Conservation (phyloP, 1,139 yeast species). For the Ogataea hybrid region DNA sequence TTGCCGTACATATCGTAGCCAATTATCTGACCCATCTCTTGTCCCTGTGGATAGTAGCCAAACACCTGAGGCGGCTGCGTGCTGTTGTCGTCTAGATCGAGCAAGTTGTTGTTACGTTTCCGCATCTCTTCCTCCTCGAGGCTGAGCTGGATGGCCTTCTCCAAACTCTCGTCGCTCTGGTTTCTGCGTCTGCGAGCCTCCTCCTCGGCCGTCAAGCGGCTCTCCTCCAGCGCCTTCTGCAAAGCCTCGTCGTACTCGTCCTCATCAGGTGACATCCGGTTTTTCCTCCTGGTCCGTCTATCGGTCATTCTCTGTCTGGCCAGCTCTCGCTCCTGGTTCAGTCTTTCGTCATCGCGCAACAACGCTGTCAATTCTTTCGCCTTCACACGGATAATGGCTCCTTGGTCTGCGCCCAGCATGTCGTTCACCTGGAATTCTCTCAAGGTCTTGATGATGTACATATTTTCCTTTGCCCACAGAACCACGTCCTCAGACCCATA, state of each 20-base stretch:
- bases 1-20: conserved; percentile 76
- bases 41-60: conserved; percentile 32
- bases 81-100: conserved; percentile 58
- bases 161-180: conserved; percentile 67
- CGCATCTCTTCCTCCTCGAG: conserved; percentile 86
- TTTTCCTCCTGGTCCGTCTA: conserved; percentile 21
- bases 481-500: conserved; percentile 91
- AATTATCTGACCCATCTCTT: conserved; percentile 28
- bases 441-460: conserved; percentile 85
- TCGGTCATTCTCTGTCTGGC: conserved; percentile 39
- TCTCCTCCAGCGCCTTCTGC: conserved; percentile 78
- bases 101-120: conserved; percentile 49
- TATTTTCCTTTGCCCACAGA: conserved; percentile 88
- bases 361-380: conserved; percentile 86
- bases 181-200: conserved; percentile 63
- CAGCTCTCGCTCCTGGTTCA: conserved; percentile 65
- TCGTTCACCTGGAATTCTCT: conserved; percentile 88
- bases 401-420: conserved; percentile 81
- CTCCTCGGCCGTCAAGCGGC: conserved; percentile 80
- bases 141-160: conserved; percentile 78
- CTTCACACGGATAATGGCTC: conserved; percentile 84
- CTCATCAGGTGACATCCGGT: conserved; percentile 21
- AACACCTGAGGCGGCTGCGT: conserved; percentile 31
- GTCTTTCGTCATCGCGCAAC: conserved; percentile 79
- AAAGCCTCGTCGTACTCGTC: conserved; percentile 75